phyloP scores from a whole-genome alignment of 1,284 basidiomycete species.

The Ceraceosorus guamensis region DNA sequence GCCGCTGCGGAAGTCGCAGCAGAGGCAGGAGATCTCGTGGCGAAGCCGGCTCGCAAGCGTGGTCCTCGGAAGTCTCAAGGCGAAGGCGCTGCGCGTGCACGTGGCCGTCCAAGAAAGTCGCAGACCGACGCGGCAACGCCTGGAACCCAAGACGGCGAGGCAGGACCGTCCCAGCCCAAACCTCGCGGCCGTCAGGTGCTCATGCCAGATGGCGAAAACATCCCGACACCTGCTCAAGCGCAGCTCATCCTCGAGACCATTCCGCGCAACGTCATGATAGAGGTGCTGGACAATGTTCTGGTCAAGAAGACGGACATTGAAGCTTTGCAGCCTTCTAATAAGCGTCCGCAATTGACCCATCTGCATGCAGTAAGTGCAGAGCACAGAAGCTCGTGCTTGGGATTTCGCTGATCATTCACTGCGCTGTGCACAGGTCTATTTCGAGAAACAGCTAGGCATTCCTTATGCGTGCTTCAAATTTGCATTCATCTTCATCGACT shows the following conservation, averaged over 20 bases:
- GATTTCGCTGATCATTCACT: not conserved
- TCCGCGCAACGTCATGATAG: not conserved
- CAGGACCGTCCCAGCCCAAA: too few species aligned
- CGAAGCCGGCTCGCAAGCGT: too few species aligned
- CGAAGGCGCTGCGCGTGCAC: too few species aligned
- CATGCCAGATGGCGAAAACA: not conserved
- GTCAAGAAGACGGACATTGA: not conserved
- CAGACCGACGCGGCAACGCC: too few species aligned
- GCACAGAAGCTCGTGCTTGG: not conserved
- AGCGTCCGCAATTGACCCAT: not conserved
- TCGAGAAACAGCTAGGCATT: not conserved
- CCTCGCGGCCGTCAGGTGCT: not conserved
- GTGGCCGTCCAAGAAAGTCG: too few species aligned
- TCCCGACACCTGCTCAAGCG: not conserved
- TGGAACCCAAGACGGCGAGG: too few species aligned
- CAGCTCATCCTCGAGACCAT: not conserved
- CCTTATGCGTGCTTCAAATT: not conserved
- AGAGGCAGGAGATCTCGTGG: too few species aligned
- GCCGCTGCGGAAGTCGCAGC: too few species aligned
- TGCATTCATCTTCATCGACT: slow-evolving; percentile 3
- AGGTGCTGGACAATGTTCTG: not conserved
- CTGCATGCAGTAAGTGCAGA: not conserved
- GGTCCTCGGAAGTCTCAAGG: too few species aligned
- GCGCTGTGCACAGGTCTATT: not conserved
- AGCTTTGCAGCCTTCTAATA: not conserved